Conservation (phyloP, 2,329 filamentous ascomycete genomes). For the Colletotrichum camelliae region DNA sequence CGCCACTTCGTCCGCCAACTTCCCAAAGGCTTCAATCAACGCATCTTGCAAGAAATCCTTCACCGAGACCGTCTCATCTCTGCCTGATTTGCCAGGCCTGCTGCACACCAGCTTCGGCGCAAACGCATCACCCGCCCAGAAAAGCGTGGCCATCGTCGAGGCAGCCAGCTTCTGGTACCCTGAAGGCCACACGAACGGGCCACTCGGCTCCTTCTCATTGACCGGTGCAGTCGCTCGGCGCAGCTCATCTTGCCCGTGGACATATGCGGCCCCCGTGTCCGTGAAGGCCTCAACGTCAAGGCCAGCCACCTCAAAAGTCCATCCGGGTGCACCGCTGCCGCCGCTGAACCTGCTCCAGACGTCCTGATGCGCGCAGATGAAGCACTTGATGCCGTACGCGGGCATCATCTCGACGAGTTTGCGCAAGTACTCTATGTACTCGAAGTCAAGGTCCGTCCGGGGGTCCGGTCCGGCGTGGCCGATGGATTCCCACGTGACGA, state of each 20-base stretch:
- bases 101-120: constrained; percentile 26
- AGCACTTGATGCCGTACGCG: constrained; percentile 42
- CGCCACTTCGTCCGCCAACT: constrained; percentile 35
- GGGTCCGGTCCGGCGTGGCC: constrained; percentile 37
- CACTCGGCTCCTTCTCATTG: constrained; percentile 37
- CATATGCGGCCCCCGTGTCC: constrained; percentile 31
- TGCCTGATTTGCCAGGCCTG: background rate
- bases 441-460: constrained; percentile 37
- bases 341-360: constrained; percentile 48
- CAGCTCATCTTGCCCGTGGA: constrained; percentile 39
- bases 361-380: constrained; percentile 48
- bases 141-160: constrained; percentile 32
- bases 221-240: constrained; percentile 26
- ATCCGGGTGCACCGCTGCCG: constrained; percentile 45
- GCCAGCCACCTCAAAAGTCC: constrained; percentile 46
- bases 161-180: constrained; percentile 43
- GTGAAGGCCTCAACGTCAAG: constrained; percentile 41
- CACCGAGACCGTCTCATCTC: constrained; percentile 26
- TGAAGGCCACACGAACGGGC: constrained; percentile 41
- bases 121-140: constrained; percentile 32
- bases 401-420: constrained; percentile 42
- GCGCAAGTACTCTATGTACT: constrained; percentile 43
- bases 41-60: constrained; percentile 35
- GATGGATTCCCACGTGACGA: constrained; percentile 48
- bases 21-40: constrained; percentile 39